Base-by-base conservation (phyloP, 106 monocot genomes). In the Phalaenopsis aphrodite region DNA sequence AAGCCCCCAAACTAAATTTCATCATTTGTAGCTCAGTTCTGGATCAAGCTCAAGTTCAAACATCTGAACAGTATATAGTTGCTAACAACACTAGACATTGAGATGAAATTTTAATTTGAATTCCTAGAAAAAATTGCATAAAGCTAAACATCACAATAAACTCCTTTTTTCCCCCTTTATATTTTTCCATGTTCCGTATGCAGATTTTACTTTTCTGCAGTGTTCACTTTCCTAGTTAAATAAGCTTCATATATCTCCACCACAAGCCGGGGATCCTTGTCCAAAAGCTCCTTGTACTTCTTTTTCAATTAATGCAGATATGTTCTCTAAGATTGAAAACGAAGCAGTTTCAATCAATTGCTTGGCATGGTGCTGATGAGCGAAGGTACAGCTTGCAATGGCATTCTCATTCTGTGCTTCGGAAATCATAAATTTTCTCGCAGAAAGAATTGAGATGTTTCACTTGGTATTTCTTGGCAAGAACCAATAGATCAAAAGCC, bases 401-500 rank as follows among this genome's bases (percentile, higher is more conserved):
- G 94, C 98, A 71, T 90, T 98, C 12, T 98, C 94, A 19, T 79
- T 87, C 56, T 94, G 94, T 47, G 92, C 87, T 82, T 90, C 94
- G 41, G 97, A 92, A 38, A 89, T 92, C 86, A 97, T 83, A 86
- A 90, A 97, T 81, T 30, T 88, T 92, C 85, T 98, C 98, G 5
- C 94, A 98, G 74, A 82, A 90, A 18, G 76, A 45, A 75, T 98
- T 98, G 4, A 98, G 90, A 77, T 94, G 90, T 77, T 94, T 98
- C 58, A 98, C 98, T 56, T 98, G 94, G 76, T 98, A 98, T 78
- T 94, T 94, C 79, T 97, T 92, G 0, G 98, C 94, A 43, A 98
- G 73, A 4, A 94, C 56, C 48, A 98, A 78, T 3, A 98, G 86
- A 19, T 98, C 84, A 5, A 85, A 89, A 1, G 92, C 92, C 85